These are phyloP conservation scores for Rhodosporidiobolus sp. DNA, from an alignment of 768 basidiomycete genomes.

Conservation along the genomic window DNA sequence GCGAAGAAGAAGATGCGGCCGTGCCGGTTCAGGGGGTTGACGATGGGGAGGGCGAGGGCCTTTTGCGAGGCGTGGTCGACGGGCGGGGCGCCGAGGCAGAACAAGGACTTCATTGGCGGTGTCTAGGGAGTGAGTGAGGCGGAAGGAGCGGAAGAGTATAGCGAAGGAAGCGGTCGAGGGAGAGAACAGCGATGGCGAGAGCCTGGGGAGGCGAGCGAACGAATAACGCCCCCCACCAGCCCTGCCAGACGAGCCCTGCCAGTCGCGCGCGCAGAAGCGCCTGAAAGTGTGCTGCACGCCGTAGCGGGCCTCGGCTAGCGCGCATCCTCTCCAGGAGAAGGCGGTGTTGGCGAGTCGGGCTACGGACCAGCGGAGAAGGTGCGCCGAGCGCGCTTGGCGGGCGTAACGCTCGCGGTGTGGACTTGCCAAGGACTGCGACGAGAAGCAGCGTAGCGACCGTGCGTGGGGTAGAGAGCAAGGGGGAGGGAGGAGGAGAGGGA, in stretches of 20 bases:
- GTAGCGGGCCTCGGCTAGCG: too few species aligned
- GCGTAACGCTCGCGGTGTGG: too few species aligned
- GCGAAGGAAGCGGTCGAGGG: background rate
- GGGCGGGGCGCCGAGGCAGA: slow-evolving; percentile 12
- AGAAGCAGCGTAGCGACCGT: background rate
- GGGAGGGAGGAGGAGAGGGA: background rate
- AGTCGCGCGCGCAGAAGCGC: too few species aligned
- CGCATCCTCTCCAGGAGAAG: too few species aligned
- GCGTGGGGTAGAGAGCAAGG: background rate
- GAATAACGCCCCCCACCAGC: too few species aligned
- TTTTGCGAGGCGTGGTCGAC: slow-evolving; percentile 58
- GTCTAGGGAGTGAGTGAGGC: too few species aligned
- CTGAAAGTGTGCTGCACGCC: too few species aligned
- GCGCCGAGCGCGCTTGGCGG: too few species aligned
- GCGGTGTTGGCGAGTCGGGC: too few species aligned
- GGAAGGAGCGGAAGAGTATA: background rate
- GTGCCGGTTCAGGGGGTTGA: slow-evolving; percentile 57
- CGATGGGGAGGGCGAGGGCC: slow-evolving; percentile 56
- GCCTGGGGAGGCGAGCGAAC: too few species aligned
- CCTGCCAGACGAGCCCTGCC: too few species aligned
- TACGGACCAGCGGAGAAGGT: too few species aligned
- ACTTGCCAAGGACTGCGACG: background rate
- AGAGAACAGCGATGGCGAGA: background rate
- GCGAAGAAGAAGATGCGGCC: slow-evolving; percentile 52
- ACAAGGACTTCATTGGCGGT: slow-evolving; percentile 1